Percentiles rank a stretch among this genome's conserved stretches.
Conservation (phyloP, 345 rosid species). For the Citrus glauca region DNA sequence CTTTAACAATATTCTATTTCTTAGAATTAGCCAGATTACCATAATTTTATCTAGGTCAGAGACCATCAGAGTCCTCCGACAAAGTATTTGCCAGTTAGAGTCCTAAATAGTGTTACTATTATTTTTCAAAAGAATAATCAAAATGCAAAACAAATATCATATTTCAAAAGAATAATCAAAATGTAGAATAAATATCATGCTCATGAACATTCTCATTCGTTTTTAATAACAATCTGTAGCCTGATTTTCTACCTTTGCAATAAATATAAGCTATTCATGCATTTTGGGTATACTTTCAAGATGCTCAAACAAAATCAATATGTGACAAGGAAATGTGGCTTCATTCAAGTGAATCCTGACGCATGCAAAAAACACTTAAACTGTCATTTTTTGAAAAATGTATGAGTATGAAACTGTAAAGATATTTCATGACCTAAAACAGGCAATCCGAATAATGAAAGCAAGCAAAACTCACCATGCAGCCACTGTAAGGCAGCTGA, state of each 20-base stretch:
- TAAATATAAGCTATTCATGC: not conserved
- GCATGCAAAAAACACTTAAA: not conserved
- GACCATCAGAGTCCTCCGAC: not conserved
- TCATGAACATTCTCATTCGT: not conserved
- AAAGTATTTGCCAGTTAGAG: too few species aligned
- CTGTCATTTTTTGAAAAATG: not conserved
- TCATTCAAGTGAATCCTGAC: not conserved
- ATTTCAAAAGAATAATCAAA: not conserved
- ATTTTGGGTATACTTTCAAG: not conserved
- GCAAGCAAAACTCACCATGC: conserved; percentile 63
- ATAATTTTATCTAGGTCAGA: not conserved
- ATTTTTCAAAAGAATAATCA: not conserved
- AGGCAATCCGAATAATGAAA: conserved; percentile 8
- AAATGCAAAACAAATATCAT: not conserved
- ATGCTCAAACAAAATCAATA: not conserved
- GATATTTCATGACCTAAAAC: not conserved
- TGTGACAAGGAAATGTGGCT: not conserved
- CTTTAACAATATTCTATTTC: not conserved
- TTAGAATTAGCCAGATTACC: not conserved
- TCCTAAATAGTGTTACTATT: not conserved
- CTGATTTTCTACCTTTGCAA: not conserved
- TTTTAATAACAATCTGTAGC: not conserved
- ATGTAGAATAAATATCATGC: not conserved
- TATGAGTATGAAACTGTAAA: not conserved
- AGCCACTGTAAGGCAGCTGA: conserved; percentile 68